Base-by-base conservation (phyloP, 805 yeast genomes). In the Schwanniomyces sp. region DNA sequence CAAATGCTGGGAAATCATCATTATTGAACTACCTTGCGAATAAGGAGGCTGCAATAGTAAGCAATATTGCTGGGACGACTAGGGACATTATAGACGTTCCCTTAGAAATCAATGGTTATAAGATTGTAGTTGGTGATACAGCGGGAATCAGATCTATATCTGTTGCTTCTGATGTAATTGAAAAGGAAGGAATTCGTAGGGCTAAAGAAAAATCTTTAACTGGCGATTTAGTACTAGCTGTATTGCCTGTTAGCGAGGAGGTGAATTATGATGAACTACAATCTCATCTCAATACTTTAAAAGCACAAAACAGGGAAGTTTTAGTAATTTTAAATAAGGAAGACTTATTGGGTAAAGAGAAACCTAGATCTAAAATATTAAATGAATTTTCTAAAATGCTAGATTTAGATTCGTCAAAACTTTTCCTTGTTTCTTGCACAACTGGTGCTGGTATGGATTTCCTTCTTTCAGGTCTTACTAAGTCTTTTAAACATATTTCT, bases 1-100 rank as follows among this genome's bases (percentile, higher is more conserved):
- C 99, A 1, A 94, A 94, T 64, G 97, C 96, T 1, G 99, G 99
- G 0, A 94, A 94, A 62, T 91, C 97, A 3, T 88, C 96, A 1
- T 67, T 94, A 9, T 65, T 94, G 44, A 94, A 94, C 58, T 59
- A 69, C n/a, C 64, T 94, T 7, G 89, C 91, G 0, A 77, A 84
- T 49, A 80, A 86, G 18, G 95, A 91, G 18, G 86, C 90, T 14
- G 95, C 97, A 0, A 90, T 94, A 34, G 98, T 94, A 0, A 89
- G 97, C 61, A 83, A 83, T 34, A 80, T 88, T 5, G 96, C 96
- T 1, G 99, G 99, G 0, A 94, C 99, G 0, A 94, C 99, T 0
- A 75, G 99, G 57, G 99, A 94, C 59, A 70, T 88, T 0, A 79
- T 94, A 21, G 95, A 91, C 54, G 80, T 90, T 1, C 87, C 90